These are phyloP conservation scores for Trichomonas gallinae DNA, from an alignment of 208 protist species.

Conservation along the genomic window DNA sequence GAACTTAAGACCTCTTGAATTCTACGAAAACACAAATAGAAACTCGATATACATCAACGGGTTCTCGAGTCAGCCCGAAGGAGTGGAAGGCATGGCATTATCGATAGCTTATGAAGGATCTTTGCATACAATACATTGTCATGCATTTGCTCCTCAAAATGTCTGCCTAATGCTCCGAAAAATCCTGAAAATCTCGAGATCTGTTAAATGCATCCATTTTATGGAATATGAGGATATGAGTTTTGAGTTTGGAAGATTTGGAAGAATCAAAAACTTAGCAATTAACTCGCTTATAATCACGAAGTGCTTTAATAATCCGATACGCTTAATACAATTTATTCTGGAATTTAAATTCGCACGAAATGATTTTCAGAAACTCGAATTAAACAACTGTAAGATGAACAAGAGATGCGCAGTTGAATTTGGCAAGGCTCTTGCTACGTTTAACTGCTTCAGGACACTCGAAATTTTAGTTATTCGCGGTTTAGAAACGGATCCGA, in stretches of 20 bases:
- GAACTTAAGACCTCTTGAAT: neutral
- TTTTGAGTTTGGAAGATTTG: neutral
- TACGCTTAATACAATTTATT: neutral
- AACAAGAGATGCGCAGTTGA: neutral
- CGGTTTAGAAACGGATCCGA: neutral
- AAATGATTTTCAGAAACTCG: neutral
- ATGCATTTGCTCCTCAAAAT: neutral
- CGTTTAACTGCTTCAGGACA: neutral
- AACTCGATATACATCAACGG: neutral
- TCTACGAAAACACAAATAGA: neutral
- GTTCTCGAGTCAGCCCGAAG: neutral
- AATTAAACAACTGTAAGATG: neutral
- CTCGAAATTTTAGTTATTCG: neutral
- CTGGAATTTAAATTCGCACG: neutral
- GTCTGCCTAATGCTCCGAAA: neutral
- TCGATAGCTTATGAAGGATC: neutral
- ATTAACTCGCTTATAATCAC: neutral
- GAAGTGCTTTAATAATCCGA: neutral
- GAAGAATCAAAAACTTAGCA: neutral
- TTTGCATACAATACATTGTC: neutral
- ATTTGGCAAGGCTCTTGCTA: neutral
- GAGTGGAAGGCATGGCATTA: neutral
- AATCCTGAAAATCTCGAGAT: neutral
- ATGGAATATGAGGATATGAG: neutral
- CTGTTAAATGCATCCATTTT: neutral